Conservation (phyloP, 2,329 filamentous ascomycete species). For the Pezicula rhizophila region DNA sequence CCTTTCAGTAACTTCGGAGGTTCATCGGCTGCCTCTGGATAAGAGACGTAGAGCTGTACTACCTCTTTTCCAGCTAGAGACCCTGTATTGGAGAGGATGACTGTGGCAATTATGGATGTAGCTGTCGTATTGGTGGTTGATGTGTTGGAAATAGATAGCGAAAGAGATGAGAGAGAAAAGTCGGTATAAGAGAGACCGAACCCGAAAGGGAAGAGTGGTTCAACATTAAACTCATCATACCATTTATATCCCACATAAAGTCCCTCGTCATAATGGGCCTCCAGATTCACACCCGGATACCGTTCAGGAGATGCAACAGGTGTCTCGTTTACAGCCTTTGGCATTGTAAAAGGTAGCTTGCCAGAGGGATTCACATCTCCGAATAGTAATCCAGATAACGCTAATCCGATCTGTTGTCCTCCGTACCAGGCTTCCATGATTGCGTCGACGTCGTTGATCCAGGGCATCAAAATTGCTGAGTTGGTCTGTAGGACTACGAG, state of each 20-base stretch:
- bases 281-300: not conserved
- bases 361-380: constrained; percentile 54
- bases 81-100: constrained; percentile 59
- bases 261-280: constrained; percentile 59
- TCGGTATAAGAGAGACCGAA: constrained; percentile 73
- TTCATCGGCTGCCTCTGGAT: constrained; percentile 43
- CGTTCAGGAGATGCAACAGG: not conserved
- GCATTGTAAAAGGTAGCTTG: constrained; percentile 34
- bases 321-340: not conserved
- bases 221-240: constrained; percentile 61
- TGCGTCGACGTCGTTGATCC: constrained; percentile 34
- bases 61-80: constrained; percentile 43
- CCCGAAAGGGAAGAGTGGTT: constrained; percentile 69
- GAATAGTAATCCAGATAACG: constrained; percentile 55
- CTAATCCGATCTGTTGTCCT: constrained; percentile 60
- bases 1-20: constrained; percentile 57
- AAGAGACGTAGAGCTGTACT: constrained; percentile 47
- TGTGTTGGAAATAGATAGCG: constrained; percentile 24
- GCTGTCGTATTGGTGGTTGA: constrained; percentile 22
- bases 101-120: constrained; percentile 35
- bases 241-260: constrained; percentile 76
- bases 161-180: constrained; percentile 50
- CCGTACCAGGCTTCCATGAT: constrained; percentile 41
- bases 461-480: constrained; percentile 50
- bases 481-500: constrained; percentile 55